Base-by-base conservation (phyloP, 108 stramenopile species). In the Skeletonema marinoi region DNA sequence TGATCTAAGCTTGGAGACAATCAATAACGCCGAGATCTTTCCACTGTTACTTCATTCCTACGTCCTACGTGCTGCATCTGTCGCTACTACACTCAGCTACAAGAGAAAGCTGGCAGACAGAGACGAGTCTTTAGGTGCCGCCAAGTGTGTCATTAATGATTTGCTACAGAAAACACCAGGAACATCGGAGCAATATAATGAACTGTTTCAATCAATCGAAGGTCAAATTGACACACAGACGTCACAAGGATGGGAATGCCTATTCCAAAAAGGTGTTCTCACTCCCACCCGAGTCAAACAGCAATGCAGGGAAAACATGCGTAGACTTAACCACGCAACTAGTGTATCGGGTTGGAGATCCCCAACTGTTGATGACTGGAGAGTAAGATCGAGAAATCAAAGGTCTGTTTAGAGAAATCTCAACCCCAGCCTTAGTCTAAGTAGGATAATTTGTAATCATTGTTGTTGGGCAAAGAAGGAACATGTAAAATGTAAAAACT, bases 281-380 rank as follows among this genome's bases (percentile, higher is more conserved):
- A 29, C 54, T 56, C 54, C 54, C 54, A 56, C 54, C 54, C 19
- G 54, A 56, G 54, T 56, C 6, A 56, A 56, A 56, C 54, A 56
- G 25, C 54, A 56, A 56, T 56, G 7, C 54, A 56, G 54, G 25
- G 54, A 56, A 10, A 56, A 56, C 25, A 29, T 56, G 54, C 25
- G 9, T 10, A 56, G 21, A 25, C 4, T 9, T 13, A 44, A 16
- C 14, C 42, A 44, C 2, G 42, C 42, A 16, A 10, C 39, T 41
- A 41, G 39, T 41, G 10, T 11, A 11, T 7, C 39, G 39, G 39
- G 39, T 41, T 46, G 44, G 44, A 46, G 44, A 46, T 2, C 16
- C 11, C 14, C 44, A n/a, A n/a, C 16, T 16, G 11, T 46, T 41
- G 39, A 41, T 41, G 10, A 13, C 44, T 3, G 44, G 44, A 46